These are phyloP conservation scores for Drechslerella stenobrocha DNA, from an alignment of 2,329 filamentous ascomycete species.

Conservation along the genomic window DNA sequence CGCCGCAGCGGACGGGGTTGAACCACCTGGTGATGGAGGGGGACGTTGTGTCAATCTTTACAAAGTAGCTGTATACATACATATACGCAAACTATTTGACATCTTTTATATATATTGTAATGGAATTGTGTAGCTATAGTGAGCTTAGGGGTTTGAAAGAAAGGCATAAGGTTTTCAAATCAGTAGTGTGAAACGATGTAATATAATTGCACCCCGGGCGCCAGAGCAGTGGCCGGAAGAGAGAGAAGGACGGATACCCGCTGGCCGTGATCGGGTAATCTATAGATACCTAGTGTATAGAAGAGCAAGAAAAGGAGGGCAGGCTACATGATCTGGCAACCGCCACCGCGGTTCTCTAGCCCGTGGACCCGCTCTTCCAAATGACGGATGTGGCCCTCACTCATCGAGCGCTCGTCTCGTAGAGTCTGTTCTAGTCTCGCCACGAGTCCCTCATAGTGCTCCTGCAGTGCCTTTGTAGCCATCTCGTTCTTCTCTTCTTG, in stretches of 20 bases:
- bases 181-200: background rate
- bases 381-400: conserved; percentile 21
- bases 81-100: too few species aligned
- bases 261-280: too few species aligned
- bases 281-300: too few species aligned
- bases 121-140: background rate
- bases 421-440: conserved; percentile 22
- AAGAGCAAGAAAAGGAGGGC: background rate
- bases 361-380: conserved; percentile 33
- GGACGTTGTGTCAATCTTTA: conserved; percentile 69
- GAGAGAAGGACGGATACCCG: background rate
- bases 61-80: conserved; percentile 55
- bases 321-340: conserved; percentile 28
- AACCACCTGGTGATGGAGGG: conserved; percentile 73
- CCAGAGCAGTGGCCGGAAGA: background rate
- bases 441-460: conserved; percentile 31
- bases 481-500: conserved; percentile 44
- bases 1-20: conserved; percentile 89
- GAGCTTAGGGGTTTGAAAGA: too few species aligned
- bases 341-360: conserved; percentile 12
- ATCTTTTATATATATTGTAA: too few species aligned
- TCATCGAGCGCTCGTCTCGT: conserved; percentile 35
- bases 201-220: background rate
- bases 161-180: too few species aligned
- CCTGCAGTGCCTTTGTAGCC: conserved; percentile 23